Evolutionary conservation across 2,329 filamentous ascomycete genomes (phyloP).

Genomic region (Coccinonectria pachysandricola): DNA sequence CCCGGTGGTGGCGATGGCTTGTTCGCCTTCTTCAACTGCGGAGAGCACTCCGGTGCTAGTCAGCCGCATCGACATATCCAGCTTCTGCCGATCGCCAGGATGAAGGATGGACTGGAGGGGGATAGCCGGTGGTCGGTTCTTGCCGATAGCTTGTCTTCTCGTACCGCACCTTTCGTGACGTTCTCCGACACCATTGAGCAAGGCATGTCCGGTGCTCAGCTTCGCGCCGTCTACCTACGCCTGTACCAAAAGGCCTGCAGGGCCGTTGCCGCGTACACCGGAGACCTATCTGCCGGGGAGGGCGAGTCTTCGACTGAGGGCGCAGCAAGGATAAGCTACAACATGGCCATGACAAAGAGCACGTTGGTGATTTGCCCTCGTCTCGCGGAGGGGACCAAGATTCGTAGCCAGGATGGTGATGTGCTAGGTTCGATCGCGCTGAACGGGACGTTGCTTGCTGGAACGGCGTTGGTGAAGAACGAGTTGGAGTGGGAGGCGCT

Average conservation of each 20-base stretch:
- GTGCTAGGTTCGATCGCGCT: constrained; percentile 37
- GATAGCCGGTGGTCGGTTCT: constrained; percentile 37
- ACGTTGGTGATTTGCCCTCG: constrained; percentile 46
- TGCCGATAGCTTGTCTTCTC: constrained; percentile 27
- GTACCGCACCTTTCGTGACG: constrained; percentile 31
- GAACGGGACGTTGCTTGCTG: constrained; percentile 54
- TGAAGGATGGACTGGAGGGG: constrained; percentile 42
- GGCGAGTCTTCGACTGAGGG: constrained; percentile 22
- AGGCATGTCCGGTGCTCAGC: constrained; percentile 24
- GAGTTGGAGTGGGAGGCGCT: constrained; percentile 47
- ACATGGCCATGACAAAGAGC: constrained; percentile 47
- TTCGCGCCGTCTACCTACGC: constrained; percentile 33
- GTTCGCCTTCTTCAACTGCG: constrained; percentile 63
- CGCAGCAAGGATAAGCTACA: constrained; percentile 50
- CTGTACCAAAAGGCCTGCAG: constrained; percentile 36
- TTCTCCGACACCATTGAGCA: constrained; percentile 31
- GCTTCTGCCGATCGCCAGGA: constrained; percentile 54
- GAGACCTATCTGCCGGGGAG: background rate
- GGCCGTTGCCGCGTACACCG: constrained; percentile 22
- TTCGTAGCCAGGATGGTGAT: constrained; percentile 18
- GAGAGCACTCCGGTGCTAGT: constrained; percentile 56
- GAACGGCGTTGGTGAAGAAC: constrained; percentile 52
- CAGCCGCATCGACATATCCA: constrained; percentile 65
- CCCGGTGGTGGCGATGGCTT: constrained; percentile 27
- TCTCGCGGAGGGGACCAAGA: constrained; percentile 36